Percentiles rank a stretch among this genome's conserved stretches.
Conservation (phyloP, 2,329 filamentous ascomycete species). For the Alternaria arborescens region DNA sequence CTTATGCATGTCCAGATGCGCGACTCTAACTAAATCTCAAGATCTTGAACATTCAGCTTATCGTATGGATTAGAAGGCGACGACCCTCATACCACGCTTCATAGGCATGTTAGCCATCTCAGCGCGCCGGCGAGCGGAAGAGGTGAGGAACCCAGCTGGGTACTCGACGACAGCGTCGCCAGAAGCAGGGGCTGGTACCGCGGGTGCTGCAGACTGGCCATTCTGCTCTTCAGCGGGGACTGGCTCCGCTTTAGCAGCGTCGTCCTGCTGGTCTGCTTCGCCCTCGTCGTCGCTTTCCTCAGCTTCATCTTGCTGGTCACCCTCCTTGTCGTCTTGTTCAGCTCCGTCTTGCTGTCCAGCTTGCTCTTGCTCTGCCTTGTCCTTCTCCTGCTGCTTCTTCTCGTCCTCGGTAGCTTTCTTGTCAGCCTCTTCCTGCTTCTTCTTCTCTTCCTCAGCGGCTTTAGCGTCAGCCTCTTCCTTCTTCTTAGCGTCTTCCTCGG, state of each 20-base stretch:
- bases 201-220: not conserved
- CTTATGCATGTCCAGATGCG: not conserved
- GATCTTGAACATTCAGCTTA: not conserved
- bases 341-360: constrained; percentile 1
- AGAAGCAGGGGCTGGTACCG: not conserved
- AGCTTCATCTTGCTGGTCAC: constrained; percentile 1
- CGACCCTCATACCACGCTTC: constrained; percentile 11
- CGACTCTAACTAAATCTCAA: too few relatives aligned
- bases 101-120: not conserved
- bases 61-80: constrained; percentile 1
- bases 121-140: constrained; percentile 3
- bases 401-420: constrained; percentile 9
- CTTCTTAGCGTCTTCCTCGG: not conserved
- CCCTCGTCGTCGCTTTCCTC: constrained; percentile 1
- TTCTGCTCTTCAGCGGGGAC: constrained; percentile 6
- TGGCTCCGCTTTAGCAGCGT: not conserved
- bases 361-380: constrained; percentile 6
- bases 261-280: constrained; percentile 6
- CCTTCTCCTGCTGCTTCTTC: constrained; percentile 9
- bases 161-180: constrained; percentile 11
- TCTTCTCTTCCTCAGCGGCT: not conserved
- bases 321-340: constrained; percentile 2
- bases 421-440: constrained; percentile 2
- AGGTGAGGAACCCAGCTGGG: constrained; percentile 18
- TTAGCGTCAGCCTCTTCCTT: constrained; percentile 1